A percentile compares a stretch with the other conserved stretches of the same genome.
These are phyloP conservation scores for Paramecium pentaurelia DNA, from an alignment of 73 alveolate genomes.

Conservation along the genomic window DNA sequence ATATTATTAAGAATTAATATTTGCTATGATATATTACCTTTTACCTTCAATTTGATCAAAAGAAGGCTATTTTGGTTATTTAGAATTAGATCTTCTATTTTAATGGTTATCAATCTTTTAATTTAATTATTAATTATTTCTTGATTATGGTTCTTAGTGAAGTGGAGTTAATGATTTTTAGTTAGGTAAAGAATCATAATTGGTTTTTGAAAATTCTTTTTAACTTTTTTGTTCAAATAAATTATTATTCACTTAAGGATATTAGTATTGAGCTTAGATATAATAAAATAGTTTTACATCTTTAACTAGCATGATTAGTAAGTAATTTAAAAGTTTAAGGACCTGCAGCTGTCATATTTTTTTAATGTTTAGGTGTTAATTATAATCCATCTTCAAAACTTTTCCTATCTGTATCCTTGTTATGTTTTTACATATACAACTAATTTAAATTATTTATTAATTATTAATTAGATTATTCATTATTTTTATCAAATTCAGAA, in stretches of 20 bases:
- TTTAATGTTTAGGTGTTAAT: constrained; percentile 1
- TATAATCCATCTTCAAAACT: not conserved
- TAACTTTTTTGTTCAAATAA: not conserved
- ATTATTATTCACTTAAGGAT: constrained; percentile 3
- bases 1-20: not conserved
- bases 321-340: not conserved
- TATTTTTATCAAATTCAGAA: not conserved
- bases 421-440: not conserved
- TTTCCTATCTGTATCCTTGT: not conserved
- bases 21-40: not conserved
- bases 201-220: not conserved
- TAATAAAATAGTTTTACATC: not conserved
- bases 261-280: not conserved
- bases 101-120: not conserved
- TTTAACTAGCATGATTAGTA: not conserved
- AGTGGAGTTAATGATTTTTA: constrained; percentile 1
- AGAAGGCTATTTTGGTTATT: not conserved
- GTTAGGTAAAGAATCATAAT: not conserved
- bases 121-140: not conserved
- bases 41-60: constrained; percentile 29
- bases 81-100: not conserved
- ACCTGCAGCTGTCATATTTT: not conserved
- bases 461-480: not conserved
- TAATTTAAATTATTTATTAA: not conserved
- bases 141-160: not conserved